These are phyloP conservation scores for Chrysoporthe austroafricana DNA, from an alignment of 2,329 filamentous ascomycete species.

Conservation along the genomic window DNA sequence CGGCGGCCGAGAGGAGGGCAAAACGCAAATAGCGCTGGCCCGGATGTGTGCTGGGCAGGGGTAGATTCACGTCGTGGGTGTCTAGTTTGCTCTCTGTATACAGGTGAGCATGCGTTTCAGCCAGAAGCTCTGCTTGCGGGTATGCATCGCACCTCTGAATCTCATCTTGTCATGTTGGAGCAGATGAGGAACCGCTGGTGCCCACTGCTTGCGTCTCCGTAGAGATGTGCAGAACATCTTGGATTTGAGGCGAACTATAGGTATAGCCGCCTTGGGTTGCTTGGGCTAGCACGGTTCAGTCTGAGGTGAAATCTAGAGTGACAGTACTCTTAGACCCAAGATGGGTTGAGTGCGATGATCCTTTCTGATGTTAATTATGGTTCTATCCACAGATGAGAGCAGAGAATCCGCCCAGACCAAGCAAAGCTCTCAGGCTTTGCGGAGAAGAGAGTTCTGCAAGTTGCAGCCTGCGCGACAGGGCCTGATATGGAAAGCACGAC, in stretches of 20 bases:
- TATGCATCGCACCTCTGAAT: slow-evolving; percentile 32
- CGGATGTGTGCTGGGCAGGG: slow-evolving; percentile 31
- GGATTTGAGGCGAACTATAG: not conserved
- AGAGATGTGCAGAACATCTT: slow-evolving; percentile 46
- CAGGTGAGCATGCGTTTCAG: slow-evolving; percentile 14
- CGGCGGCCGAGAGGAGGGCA: slow-evolving; percentile 45
- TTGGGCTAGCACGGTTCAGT: too few species aligned
- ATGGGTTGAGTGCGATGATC: too few species aligned
- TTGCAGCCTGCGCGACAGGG: not conserved
- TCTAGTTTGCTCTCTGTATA: slow-evolving; percentile 45
- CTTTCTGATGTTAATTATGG: not conserved
- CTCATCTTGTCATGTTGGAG: slow-evolving; percentile 29
- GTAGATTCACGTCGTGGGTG: slow-evolving; percentile 52
- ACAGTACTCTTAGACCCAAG: not conserved
- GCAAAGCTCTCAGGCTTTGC: not conserved
- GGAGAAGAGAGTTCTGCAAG: not conserved
- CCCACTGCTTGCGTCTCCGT: slow-evolving; percentile 43
- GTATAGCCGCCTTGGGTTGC: too few species aligned
- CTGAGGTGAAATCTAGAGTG: not conserved
- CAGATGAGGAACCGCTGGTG: slow-evolving; percentile 37
- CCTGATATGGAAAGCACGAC: slow-evolving; percentile 9
- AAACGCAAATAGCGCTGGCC: slow-evolving; percentile 39
- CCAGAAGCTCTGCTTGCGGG: not conserved
- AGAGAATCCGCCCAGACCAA: not conserved
- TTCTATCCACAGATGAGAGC: not conserved